Conservation (phyloP, 495 filamentous ascomycete species). For the Xylaria acuta region DNA sequence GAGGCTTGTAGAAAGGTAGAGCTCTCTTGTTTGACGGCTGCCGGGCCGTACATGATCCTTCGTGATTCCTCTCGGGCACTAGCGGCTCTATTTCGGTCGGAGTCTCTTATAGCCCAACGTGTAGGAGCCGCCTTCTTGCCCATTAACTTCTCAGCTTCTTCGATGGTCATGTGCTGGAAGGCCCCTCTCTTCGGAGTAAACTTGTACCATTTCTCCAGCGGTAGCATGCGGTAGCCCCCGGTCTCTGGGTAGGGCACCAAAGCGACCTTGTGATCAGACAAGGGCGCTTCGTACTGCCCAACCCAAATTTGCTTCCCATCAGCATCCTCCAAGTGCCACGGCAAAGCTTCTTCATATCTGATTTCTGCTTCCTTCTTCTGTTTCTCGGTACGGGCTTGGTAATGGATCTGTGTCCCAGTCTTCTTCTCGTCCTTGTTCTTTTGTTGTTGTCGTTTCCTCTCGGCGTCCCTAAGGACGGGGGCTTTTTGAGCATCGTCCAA, state of each 20-base stretch:
- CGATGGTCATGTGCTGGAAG: slow-evolving; percentile 79
- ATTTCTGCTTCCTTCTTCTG: slow-evolving; percentile 79
- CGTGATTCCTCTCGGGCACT: slow-evolving; percentile 55
- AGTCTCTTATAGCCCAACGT: slow-evolving; percentile 77
- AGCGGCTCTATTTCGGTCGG: slow-evolving; percentile 60
- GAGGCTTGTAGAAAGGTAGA: slow-evolving; percentile 56
- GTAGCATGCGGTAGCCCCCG: slow-evolving; percentile 80
- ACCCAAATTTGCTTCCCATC: slow-evolving; percentile 93
- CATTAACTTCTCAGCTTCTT: slow-evolving; percentile 86
- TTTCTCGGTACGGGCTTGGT: slow-evolving; percentile 62
- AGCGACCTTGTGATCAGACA: slow-evolving; percentile 78
- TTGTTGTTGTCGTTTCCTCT: slow-evolving; percentile 64
- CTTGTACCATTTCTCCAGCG: slow-evolving; percentile 93
- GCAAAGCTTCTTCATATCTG: slow-evolving; percentile 91
- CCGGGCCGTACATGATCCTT: slow-evolving; percentile 49
- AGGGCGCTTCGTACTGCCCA: slow-evolving; percentile 82
- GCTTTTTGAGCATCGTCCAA: slow-evolving; percentile 88
- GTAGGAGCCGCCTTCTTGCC: slow-evolving; percentile 71
- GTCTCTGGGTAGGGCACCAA: slow-evolving; percentile 66
- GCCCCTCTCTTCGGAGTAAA: slow-evolving; percentile 78
- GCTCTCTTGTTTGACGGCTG: slow-evolving; percentile 60
- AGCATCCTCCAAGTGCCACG: slow-evolving; percentile 97
- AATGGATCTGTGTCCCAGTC: slow-evolving; percentile 60
- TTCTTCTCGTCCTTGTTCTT: slow-evolving; percentile 82
- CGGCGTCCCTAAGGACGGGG: slow-evolving; percentile 61